Evolutionary conservation across 2,329 filamentous ascomycete species (phyloP), one percentile per base, ranked within the genome.

Genomic region (Fusarium sp.): DNA sequence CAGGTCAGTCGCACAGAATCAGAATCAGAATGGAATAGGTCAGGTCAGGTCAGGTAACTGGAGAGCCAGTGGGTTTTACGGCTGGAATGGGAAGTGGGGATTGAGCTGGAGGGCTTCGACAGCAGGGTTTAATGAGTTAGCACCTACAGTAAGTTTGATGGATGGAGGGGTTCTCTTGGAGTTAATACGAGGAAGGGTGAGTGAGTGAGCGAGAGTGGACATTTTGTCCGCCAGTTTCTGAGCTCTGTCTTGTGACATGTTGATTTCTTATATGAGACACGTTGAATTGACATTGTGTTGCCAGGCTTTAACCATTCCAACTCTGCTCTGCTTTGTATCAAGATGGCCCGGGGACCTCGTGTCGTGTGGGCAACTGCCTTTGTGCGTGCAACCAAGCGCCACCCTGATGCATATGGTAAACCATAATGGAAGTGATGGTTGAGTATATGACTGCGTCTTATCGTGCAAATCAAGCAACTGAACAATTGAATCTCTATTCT

Each of bases 21-120:
- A 64, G 61, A 64, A 64, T 62, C 59, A 64, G 61, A 64, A 64
- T 62, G 24, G 59, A 62, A 62, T 45, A 52, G 49, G 49, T 52
- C 49, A 52, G 49, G 49, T 27, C 38, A 52, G 49, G 49, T 52
- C 32, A 52, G 49, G 49, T 27, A 52, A 27, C 49, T 52, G 49
- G 40, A 65, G 65, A 62, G 67, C 65, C 62, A 61, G 69, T 70
- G 73, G 70, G 58, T 64, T 73, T 74, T 74, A 58, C 62, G 65
- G 40, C 49, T 65, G 60, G 60, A 65, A 65, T 65, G 45, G 63
- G 62, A 66, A 73, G 74, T 72, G 74, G 74, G 74, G 63, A 49
- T 66, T 64, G 58, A 69, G 58, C 55, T 68, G 67, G 69, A 72
- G 70, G 74, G 69, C 62, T 74, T 75, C 58, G 52, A 69, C 65